Conservation (phyloP, 768 basidiomycete species). For the Leucogyrophana mollusca region DNA sequence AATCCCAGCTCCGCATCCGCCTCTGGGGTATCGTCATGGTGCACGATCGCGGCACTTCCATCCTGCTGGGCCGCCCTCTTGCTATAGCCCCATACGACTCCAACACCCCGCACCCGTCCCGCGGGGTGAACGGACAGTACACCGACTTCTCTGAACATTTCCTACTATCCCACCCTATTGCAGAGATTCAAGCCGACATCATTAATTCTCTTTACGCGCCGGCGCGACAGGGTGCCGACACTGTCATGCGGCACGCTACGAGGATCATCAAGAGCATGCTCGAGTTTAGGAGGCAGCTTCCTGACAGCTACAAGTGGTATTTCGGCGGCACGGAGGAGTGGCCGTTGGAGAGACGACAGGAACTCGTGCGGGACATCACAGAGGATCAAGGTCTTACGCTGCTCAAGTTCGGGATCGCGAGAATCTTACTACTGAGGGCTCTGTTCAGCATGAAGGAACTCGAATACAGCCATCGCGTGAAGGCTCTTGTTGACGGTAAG, state of each 20-base stretch:
- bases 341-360: slow-evolving; percentile 60
- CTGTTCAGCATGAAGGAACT: slow-evolving; percentile 78
- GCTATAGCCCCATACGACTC: slow-evolving; percentile 82
- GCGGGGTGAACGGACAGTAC: slow-evolving; percentile 28
- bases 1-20: slow-evolving; percentile 75
- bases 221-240: slow-evolving; percentile 64
- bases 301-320: slow-evolving; percentile 70
- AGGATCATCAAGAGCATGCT: slow-evolving; percentile 78
- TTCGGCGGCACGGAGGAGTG: slow-evolving; percentile 80
- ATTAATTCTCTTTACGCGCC: slow-evolving; percentile 85
- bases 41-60: slow-evolving; percentile 86
- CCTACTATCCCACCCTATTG: slow-evolving; percentile 68
- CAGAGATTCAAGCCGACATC: slow-evolving; percentile 86
- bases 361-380: slow-evolving; percentile 70
- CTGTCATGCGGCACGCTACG: slow-evolving; percentile 73
- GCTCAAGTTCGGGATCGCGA: slow-evolving; percentile 78
- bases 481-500: slow-evolving; percentile 78
- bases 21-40: slow-evolving; percentile 85
- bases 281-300: slow-evolving; percentile 66
- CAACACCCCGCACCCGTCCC: slow-evolving; percentile 72
- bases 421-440: slow-evolving; percentile 75
- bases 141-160: slow-evolving; percentile 77
- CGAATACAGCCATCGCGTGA: slow-evolving; percentile 59
- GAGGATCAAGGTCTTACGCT: slow-evolving; percentile 82
- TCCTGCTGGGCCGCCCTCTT: slow-evolving; percentile 82